phyloP scores from a whole-genome alignment of 371 early-diverging fungal genomes.

The Capillidium rhysosporum region DNA sequence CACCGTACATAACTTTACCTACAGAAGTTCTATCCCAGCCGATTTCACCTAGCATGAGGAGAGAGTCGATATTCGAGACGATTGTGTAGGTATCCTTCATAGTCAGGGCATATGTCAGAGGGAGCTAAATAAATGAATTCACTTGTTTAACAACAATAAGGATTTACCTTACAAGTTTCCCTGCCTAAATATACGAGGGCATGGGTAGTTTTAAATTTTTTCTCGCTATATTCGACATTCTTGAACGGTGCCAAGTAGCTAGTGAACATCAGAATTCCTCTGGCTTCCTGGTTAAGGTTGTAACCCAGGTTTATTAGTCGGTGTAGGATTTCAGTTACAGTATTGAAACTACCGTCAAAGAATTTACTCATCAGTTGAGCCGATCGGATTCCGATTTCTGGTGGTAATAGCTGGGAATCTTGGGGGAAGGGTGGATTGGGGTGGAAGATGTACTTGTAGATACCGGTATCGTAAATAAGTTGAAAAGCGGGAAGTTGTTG shows the following conservation, averaged over 20 bases:
- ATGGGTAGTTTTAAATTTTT: background rate
- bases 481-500: background rate
- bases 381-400: background rate
- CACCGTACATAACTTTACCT: no score
- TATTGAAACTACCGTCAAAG: background rate
- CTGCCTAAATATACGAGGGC: background rate
- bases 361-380: background rate
- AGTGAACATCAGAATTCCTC: background rate
- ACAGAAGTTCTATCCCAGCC: no score
- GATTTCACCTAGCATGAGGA: background rate
- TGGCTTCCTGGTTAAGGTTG: background rate
- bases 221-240: background rate
- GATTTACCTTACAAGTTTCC: background rate
- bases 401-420: background rate
- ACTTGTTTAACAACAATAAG: background rate
- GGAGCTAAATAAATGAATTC: background rate
- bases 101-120: background rate
- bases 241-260: slow-evolving; percentile 2
- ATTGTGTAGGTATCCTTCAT: background rate
- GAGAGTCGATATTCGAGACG: background rate
- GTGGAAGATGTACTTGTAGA: background rate
- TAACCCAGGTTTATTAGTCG: background rate
- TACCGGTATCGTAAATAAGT: background rate
- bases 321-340: background rate
- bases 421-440: background rate